Evolutionary conservation across 2,329 filamentous ascomycete genomes (phyloP), one percentile per base, ranked within the genome.

Genomic region (Alternaria sp.): DNA sequence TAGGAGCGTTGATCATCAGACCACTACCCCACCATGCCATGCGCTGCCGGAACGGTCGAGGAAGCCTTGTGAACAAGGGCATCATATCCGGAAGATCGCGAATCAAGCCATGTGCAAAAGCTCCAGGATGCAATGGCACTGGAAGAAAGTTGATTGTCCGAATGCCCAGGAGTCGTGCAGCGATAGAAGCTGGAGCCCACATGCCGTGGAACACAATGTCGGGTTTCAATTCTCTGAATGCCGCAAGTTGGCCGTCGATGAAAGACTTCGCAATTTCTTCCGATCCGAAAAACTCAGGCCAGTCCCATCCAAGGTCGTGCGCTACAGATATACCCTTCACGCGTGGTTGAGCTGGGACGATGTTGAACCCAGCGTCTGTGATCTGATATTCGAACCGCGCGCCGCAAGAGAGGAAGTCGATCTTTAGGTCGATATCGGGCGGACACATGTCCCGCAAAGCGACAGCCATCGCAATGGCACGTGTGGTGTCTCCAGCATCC

Each of bases 151-250:
- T 73, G 69, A 75, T 75, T 9, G 73, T 75, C 8, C 69, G 67
- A 39, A 75, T 75, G 5, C 68, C 69, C 2, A 75, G 57, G 20
- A 75, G 61, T 11, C 73, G 67, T 24, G 73, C 73, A 53, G 73
- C 72, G 14, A 75, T 65, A 16, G 70, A 73, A 22, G 72, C 72
- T 20, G 73, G 72, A 18, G 73, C 72, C 72, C 72, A 75, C 73
- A 75, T 75, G 24, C 73, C 73, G 51, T 75, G 73, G 58, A 75
- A 74, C 16, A 75, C 73, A 34, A 75, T 66, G n/a, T 75, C 73
- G 2, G 73, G 73, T 58, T 73, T 68, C 44, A 75, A 39, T 12
- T 71, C 62, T 11, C 51, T 61, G 54, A 75, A 73, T 2, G 73
- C 73, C 3, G 67, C 71, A 3, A 75, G 63, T 36, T 75, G 73